A percentile compares a stretch with the other conserved stretches of the same genome.
Evolutionary conservation across 805 yeast species (phyloP).

Genomic region (Maudiozyma saulgeensis): DNA sequence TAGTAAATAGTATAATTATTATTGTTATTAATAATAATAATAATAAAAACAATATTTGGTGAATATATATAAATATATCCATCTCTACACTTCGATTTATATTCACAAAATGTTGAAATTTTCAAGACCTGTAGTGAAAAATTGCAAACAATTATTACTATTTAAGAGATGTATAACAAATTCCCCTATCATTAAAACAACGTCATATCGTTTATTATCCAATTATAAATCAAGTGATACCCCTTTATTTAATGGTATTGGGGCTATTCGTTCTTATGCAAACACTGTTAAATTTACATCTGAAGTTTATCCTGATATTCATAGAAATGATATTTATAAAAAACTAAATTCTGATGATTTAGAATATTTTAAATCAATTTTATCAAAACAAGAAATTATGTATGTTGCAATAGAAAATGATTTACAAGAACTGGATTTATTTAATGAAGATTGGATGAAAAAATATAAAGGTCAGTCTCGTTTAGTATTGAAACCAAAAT

Average conservation of each 20-base stretch:
- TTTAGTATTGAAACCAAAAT: constrained; percentile 73
- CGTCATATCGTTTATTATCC: too few relatives aligned
- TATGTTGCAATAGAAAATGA: constrained; percentile 36
- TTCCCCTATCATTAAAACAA: too few relatives aligned
- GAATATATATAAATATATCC: too few relatives aligned
- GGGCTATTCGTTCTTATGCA: neutral
- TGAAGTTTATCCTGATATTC: constrained; percentile 55
- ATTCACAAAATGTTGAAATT: too few relatives aligned
- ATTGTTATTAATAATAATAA: too few relatives aligned
- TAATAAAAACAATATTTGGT: too few relatives aligned
- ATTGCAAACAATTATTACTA: too few relatives aligned
- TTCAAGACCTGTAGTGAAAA: too few relatives aligned
- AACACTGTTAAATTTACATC: constrained; percentile 36
- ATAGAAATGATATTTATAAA: constrained; percentile 44
- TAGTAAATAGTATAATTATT: too few relatives aligned
- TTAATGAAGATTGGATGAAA: constrained; percentile 90
- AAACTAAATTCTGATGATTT: constrained; percentile 48
- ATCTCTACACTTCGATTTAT: too few relatives aligned
- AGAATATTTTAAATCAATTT: constrained; percentile 46
- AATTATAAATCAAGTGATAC: too few relatives aligned
- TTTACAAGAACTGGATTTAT: constrained; percentile 54
- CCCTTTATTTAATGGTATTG: neutral
- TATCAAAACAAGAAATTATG: constrained; percentile 39
- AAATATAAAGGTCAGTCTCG: constrained; percentile 84
- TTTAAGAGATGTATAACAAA: too few relatives aligned